These are phyloP conservation scores for Cucurbita argyrosperma DNA, from an alignment of 306 rosid genomes.

Conservation along the genomic window DNA sequence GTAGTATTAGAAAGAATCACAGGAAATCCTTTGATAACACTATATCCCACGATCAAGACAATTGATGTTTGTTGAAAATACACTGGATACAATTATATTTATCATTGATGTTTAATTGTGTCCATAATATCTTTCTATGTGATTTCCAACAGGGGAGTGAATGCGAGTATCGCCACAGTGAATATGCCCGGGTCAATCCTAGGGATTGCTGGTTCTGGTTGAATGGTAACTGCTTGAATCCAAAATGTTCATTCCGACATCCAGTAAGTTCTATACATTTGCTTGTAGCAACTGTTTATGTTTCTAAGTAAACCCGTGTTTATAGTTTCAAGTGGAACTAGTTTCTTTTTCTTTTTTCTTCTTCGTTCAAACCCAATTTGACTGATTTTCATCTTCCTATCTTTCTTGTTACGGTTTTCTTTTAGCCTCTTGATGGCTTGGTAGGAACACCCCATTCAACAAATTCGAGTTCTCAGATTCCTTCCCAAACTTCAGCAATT, in stretches of 20 bases:
- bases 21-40: no score
- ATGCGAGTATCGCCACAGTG: conserved; percentile 96
- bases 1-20: neutral
- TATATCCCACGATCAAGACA: no score
- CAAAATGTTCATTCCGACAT: conserved; percentile 84
- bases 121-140: conserved; percentile 2
- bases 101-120: neutral
- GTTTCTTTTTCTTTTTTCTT: neutral
- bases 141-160: conserved; percentile 53
- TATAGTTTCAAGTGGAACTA: neutral
- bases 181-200: conserved; percentile 82
- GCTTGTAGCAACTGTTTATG: neutral
- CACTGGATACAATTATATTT: neutral
- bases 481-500: conserved; percentile 21
- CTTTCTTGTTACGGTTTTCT: neutral
- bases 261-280: conserved; percentile 48
- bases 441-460: conserved; percentile 49
- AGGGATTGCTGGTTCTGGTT: conserved; percentile 97
- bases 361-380: neutral
- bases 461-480: conserved; percentile 36
- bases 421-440: conserved; percentile 81
- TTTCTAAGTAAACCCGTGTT: neutral
- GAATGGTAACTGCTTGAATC: conserved; percentile 87
- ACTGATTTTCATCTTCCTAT: neutral
- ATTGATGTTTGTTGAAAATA: neutral